Base-by-base conservation (phyloP, 257 asterid species). In the Linderniella brevidens region DNA sequence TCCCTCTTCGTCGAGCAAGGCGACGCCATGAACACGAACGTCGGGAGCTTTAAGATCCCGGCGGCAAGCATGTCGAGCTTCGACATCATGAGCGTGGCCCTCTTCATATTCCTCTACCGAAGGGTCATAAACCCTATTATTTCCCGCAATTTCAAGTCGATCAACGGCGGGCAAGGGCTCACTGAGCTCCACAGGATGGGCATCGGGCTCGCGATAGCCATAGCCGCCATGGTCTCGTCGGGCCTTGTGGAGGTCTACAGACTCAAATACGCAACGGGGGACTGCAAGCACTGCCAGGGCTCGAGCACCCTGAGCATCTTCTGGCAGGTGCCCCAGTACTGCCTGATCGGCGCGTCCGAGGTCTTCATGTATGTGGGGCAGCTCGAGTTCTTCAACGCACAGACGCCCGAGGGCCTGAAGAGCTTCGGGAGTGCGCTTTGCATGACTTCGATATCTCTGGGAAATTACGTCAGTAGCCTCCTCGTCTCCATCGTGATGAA, bases 121-220 rank as follows among this genome's bases (percentile, higher is more conserved):
- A 54, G 70, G 49, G 73, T 71, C 39, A 53, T 88, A 1, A 82
- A 80, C 55, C 98, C 98, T 17, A 19, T 74, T 0, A 66, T 71
- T n/a, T n/a, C n/a, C 4, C 57, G 52, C 7, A 25, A 25, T 6
- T 25, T 25, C 32, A 66, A 58, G 64, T 11, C 80, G 48, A 66
- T 59, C 49, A 70, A 65, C 39, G 37, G 46, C 12, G 64, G 53
- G 0, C 62, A 65, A 46, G 82, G 87, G 42, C 85, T 84, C 5
- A 72, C 90, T 0, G 93, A 76, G 73, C 92, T 85, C 13, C 96
- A 90, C 15, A 60, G 99, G n/a, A 90, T 90, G 99, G 94, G 99
- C 0, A 60, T 79, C 11, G 97, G 97, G 17, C 85, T 88, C 0
- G 67, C 78, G 2, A 72, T 88, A 46, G 95, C 95, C 7, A 52